Conservation (phyloP, 345 rosid genomes). For the Odontarrhena argentea region DNA sequence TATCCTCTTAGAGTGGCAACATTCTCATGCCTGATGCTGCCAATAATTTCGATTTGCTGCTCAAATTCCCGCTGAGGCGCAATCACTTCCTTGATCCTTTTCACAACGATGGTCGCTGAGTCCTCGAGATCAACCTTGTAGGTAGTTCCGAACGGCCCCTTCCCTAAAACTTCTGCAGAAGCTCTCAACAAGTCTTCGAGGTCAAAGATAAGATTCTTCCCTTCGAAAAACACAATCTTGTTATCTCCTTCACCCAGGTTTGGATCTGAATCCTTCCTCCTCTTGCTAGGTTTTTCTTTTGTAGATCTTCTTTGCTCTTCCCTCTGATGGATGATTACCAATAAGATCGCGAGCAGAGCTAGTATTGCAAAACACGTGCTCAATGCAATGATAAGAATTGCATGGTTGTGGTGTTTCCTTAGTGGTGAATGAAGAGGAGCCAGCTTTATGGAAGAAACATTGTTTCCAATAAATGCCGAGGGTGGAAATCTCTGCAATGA, state of each 20-base stretch:
- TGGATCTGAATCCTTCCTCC: conserved; percentile 54
- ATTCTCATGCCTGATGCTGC: conserved; percentile 77
- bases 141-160: conserved; percentile 86
- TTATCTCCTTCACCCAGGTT: conserved; percentile 53
- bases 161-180: conserved; percentile 96
- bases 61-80: conserved; percentile 76
- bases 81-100: conserved; percentile 86
- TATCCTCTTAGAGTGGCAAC: conserved; percentile 79
- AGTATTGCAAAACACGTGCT: conserved; percentile 53
- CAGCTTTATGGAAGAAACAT: conserved; percentile 45
- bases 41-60: conserved; percentile 82
- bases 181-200: conserved; percentile 90
- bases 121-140: conserved; percentile 91
- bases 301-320: conserved; percentile 35
- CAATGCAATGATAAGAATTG: conserved; percentile 54
- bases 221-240: conserved; percentile 82
- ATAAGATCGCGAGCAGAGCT: conserved; percentile 48
- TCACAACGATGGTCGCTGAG: conserved; percentile 76
- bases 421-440: conserved; percentile 42
- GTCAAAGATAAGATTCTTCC: conserved; percentile 75
- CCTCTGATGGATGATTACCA: conserved; percentile 46
- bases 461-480: conserved; percentile 65
- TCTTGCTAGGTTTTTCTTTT: conserved; percentile 52
- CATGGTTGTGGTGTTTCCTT: conserved; percentile 52
- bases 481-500: conserved; percentile 72